phyloP scores from a whole-genome alignment of 768 basidiomycete species.

The Suillus hirtellus region DNA sequence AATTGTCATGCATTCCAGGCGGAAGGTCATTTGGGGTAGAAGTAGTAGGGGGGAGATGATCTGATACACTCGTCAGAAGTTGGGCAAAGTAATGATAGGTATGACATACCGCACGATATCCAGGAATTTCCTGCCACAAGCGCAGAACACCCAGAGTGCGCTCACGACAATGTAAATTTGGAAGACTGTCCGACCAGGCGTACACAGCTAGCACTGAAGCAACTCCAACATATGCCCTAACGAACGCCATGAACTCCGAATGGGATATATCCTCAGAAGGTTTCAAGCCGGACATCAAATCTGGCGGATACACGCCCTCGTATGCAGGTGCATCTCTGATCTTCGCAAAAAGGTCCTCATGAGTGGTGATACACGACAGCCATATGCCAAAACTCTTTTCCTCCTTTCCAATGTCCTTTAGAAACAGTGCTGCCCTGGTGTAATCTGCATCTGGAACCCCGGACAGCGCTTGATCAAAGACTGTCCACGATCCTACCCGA shows the following conservation, averaged over 20 bases:
- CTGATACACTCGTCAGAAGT: constrained; percentile 36
- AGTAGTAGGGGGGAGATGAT: constrained; percentile 75
- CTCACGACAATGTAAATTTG: constrained; percentile 62
- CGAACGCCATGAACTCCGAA: constrained; percentile 61
- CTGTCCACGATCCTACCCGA: constrained; percentile 58
- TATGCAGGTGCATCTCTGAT: constrained; percentile 44
- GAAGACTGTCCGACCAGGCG: constrained; percentile 80
- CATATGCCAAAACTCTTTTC: constrained; percentile 73
- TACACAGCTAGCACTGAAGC: constrained; percentile 67
- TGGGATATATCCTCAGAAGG: constrained; percentile 36
- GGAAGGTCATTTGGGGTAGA: constrained; percentile 68
- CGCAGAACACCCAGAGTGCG: constrained; percentile 58
- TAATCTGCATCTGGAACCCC: constrained; percentile 53
- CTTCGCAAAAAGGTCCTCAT: constrained; percentile 49
- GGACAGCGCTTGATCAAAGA: constrained; percentile 61
- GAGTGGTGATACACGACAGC: constrained; percentile 68
- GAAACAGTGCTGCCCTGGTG: constrained; percentile 43
- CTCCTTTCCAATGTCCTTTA: constrained; percentile 62
- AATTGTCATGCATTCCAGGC: constrained; percentile 71
- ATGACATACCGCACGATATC: constrained; percentile 65
- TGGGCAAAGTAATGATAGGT: neutral
- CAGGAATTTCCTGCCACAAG: constrained; percentile 47
- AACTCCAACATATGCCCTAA: constrained; percentile 69
- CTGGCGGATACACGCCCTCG: constrained; percentile 55
- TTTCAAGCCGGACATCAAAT: constrained; percentile 42